Base-by-base conservation (phyloP, 768 basidiomycete species). In the Xerocomellus intermedius region DNA sequence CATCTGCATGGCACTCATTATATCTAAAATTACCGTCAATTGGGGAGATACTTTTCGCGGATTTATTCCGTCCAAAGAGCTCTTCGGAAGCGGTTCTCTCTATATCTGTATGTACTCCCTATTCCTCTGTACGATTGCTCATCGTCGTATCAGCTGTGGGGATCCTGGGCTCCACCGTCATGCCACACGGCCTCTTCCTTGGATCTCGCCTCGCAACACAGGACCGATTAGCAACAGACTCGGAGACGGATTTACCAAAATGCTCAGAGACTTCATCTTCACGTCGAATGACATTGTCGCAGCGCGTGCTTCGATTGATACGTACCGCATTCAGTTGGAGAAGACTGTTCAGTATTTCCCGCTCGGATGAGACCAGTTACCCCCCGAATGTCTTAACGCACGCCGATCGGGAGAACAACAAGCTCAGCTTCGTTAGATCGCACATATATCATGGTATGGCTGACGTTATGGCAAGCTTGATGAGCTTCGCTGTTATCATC, bases 121-220 rank as follows among this genome's bases (percentile, higher is more conserved):
- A 8, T 61, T 43, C 16, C 44, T 50, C 38, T 22, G 16, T 16
- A 57, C 41, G 37, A 50, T 48, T 21, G 2, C 56, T 72, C 19
- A 72, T 30, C 22, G 24, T 50, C 24, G 13, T 48, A 55, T 39
- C 56, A 85, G 84, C 85, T 30, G 82, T 89, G 50, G 88, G 88
- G 36, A 85, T 91, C 47, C 65, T 89, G 2, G 87, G 89, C 30
- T 91, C 92, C 1, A 97, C 92, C 3, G 86, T 94, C 55, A 95
- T 95, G 94, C 94, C 94, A 0, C 94, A 95, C 69, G 87, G 87
- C 55, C 77, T 97, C n/a, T 94, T 90, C 75, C 77, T 97, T 16
- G 94, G 94, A 6, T 92, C 91, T 3, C 82, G 84, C 30, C 82
- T 97, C 5, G 87, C 92, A 3, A 93, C 91, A 0, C 89, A 94